Evolutionary conservation across 805 yeast genomes (phyloP).

Genomic region (Ogataea thermomethanolica): DNA sequence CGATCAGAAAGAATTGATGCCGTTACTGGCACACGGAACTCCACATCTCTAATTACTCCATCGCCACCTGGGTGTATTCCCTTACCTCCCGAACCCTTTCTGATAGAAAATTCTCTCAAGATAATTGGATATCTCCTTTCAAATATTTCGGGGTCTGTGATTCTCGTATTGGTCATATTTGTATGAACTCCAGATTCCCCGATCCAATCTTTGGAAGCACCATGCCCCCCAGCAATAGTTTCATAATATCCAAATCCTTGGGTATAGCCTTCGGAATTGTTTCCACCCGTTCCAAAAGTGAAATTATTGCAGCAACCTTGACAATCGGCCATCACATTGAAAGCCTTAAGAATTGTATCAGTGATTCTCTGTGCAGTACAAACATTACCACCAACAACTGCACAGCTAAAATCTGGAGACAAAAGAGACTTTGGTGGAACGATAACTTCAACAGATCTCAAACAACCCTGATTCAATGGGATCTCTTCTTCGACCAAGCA

Average conservation of each 20-base stretch:
- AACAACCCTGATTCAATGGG: slow-evolving; percentile 92
- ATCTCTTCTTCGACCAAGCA: slow-evolving; percentile 82
- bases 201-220: slow-evolving; percentile 79
- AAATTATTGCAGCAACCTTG: slow-evolving; percentile 95
- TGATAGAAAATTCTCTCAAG: slow-evolving; percentile 64
- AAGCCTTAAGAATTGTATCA: slow-evolving; percentile 83
- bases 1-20: slow-evolving; percentile 86
- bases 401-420: slow-evolving; percentile 82
- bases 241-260: slow-evolving; percentile 88
- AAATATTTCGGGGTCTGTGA: slow-evolving; percentile 86
- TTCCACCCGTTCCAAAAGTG: slow-evolving; percentile 83
- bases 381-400: slow-evolving; percentile 94
- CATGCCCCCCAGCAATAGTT: slow-evolving; percentile 94
- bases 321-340: slow-evolving; percentile 87
- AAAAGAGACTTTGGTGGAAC: slow-evolving; percentile 63
- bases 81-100: slow-evolving; percentile 74
- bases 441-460: slow-evolving; percentile 67
- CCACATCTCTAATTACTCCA: slow-evolving; percentile 83
- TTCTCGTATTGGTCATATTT: slow-evolving; percentile 90
- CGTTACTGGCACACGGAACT: slow-evolving; percentile 66
- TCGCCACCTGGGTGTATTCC: slow-evolving; percentile 78
- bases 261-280: slow-evolving; percentile 43
- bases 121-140: slow-evolving; percentile 87
- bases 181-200: slow-evolving; percentile 89
- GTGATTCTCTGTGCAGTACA: slow-evolving; percentile 93